Percentiles rank a stretch among this genome's conserved stretches.
Conservation (phyloP, 257 asterid genomes). For the Solanum neorickii region DNA sequence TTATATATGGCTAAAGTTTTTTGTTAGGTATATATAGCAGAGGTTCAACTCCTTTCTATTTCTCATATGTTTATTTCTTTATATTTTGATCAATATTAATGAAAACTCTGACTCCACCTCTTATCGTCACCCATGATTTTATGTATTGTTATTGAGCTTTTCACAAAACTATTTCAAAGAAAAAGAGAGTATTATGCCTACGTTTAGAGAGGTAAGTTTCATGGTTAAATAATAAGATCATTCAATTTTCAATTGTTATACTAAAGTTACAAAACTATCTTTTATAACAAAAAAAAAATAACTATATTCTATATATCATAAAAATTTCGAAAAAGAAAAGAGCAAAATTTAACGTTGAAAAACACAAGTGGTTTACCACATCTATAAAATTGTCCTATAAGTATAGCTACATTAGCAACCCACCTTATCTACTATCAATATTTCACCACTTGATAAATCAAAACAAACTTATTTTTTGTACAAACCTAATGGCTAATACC, state of each 20-base stretch:
- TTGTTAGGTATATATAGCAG: too few relatives aligned
- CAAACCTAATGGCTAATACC: neutral
- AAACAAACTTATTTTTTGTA: neutral
- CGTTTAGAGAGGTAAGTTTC: neutral
- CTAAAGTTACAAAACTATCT: neutral
- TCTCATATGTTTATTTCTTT: too few relatives aligned
- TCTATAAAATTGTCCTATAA: neutral
- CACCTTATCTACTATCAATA: neutral
- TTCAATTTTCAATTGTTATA: neutral
- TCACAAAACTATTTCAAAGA: too few relatives aligned
- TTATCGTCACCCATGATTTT: too few relatives aligned
- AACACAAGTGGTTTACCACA: neutral
- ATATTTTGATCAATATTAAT: too few relatives aligned
- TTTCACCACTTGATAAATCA: neutral
- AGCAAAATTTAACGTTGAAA: neutral
- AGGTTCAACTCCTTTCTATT: too few relatives aligned
- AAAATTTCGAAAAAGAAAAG: neutral
- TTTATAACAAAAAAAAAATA: neutral
- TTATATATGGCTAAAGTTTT: neutral
- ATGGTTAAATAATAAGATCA: neutral
- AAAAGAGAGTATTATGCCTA: neutral
- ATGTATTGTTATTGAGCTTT: too few relatives aligned
- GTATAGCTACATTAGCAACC: neutral
- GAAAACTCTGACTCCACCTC: neutral
- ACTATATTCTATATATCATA: neutral